Percentiles rank a stretch among this genome's conserved stretches.
These are phyloP conservation scores for Globomyces sp. DNA, from an alignment of 371 early-diverging fungal genomes.

Conservation along the genomic window DNA sequence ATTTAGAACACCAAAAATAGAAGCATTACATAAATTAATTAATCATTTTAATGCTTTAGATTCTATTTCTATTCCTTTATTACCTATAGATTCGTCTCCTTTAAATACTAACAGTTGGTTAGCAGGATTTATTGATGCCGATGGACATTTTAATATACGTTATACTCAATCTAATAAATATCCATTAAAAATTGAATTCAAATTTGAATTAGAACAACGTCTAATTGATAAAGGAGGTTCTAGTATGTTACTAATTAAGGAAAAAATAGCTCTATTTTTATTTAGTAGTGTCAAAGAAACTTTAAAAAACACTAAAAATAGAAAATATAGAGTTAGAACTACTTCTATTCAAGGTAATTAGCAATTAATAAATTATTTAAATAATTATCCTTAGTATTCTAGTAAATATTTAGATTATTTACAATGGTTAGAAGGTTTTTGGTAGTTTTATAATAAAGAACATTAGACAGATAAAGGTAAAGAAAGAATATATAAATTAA, in stretches of 20 bases:
- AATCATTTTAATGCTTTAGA: conserved; percentile 15
- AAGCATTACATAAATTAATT: conserved; percentile 16
- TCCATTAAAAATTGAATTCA: conserved; percentile 22
- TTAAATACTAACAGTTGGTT: conserved; percentile 21
- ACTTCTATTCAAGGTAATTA: conserved; percentile 16
- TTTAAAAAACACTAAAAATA: conserved; percentile 21
- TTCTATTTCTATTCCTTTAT: conserved; percentile 12
- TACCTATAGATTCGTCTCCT: conserved; percentile 15
- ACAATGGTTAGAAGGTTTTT: conserved; percentile 29
- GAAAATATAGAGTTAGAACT: conserved; percentile 17
- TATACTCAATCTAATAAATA: conserved; percentile 17
- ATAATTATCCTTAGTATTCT: conserved; percentile 16
- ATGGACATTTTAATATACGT: conserved; percentile 19
- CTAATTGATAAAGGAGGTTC: conserved; percentile 10
- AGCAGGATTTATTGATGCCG: conserved; percentile 16
- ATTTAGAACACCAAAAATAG: conserved; percentile 19
- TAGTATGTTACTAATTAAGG: conserved; percentile 8
- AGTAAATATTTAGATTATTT: conserved; percentile 31
- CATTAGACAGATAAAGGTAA: conserved; percentile 34
- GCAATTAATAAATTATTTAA: conserved; percentile 19
- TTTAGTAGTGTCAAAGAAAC: conserved; percentile 14
- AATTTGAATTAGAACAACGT: conserved; percentile 18
- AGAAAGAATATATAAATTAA: conserved; percentile 47
- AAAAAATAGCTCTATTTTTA: conserved; percentile 16
- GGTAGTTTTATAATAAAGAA: conserved; percentile 28